Evolutionary conservation across 352 stramenopile genomes (phyloP).

Genomic region (Globisporangium spiculum): DNA sequence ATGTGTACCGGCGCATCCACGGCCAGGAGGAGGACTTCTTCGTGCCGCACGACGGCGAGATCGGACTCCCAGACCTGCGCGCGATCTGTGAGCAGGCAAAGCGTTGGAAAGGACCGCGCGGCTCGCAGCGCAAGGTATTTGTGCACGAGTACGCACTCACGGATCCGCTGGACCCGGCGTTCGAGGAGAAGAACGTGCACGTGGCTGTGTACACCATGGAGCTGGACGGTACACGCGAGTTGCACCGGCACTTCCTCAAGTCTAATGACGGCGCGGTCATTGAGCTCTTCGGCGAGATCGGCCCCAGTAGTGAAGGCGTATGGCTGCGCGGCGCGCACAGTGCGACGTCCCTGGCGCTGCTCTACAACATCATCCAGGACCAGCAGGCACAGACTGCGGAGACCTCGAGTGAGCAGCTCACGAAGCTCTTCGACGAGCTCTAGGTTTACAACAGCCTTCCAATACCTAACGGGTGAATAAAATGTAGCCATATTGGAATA

Average conservation of each 20-base stretch:
- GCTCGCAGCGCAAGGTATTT: conserved; percentile 69
- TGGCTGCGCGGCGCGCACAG: conserved; percentile 36
- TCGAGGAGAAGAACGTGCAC: conserved; percentile 69
- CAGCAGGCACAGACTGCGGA: conserved; percentile 17
- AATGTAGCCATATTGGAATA: conserved; percentile 3
- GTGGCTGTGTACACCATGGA: conserved; percentile 82
- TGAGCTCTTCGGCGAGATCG: conserved; percentile 79
- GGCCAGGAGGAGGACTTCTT: conserved; percentile 74
- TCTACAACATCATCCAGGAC: conserved; percentile 57
- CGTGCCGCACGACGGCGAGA: conserved; percentile 86
- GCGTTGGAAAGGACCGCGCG: conserved; percentile 61
- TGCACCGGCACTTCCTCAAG: conserved; percentile 89
- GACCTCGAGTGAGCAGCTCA: not conserved
- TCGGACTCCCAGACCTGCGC: conserved; percentile 71
- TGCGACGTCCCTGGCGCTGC: conserved; percentile 35
- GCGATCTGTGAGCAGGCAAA: conserved; percentile 55
- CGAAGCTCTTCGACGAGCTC: conserved; percentile 13
- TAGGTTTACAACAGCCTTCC: not conserved
- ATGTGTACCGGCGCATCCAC: conserved; percentile 82
- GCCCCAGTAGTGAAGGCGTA: conserved; percentile 27
- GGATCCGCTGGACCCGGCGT: conserved; percentile 63
- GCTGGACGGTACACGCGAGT: conserved; percentile 43
- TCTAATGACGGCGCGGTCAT: conserved; percentile 79
- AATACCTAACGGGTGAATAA: not conserved
- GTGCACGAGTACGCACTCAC: conserved; percentile 78